phyloP scores from a whole-genome alignment of 2,329 filamentous ascomycete species.

The Beauveria medogensis region DNA sequence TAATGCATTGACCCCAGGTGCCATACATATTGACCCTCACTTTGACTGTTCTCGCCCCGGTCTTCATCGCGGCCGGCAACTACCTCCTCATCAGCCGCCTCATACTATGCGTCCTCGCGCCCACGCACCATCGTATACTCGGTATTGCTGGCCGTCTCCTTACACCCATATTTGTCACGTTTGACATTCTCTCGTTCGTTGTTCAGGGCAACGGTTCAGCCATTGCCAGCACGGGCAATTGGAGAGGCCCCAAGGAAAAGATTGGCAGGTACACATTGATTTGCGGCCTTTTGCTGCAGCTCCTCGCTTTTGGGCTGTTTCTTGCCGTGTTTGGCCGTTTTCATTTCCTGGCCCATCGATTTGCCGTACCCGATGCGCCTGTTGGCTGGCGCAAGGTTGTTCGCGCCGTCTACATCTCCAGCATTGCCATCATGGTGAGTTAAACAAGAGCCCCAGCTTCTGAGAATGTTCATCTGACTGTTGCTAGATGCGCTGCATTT shows the following conservation, averaged over 20 bases:
- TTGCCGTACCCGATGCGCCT: conserved; percentile 20
- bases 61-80: conserved; percentile 41
- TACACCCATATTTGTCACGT: conserved; percentile 37
- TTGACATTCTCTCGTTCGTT: conserved; percentile 36
- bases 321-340: conserved; percentile 32
- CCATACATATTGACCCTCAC: conserved; percentile 31
- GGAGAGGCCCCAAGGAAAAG: conserved; percentile 30
- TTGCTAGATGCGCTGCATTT: conserved; percentile 39
- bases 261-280: conserved; percentile 34
- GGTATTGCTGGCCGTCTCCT: conserved; percentile 29
- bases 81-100: conserved; percentile 44
- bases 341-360: conserved; percentile 22
- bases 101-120: conserved; percentile 29
- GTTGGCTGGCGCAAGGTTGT: conserved; percentile 31
- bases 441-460: rapidly evolving
- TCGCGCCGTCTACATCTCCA: conserved; percentile 34
- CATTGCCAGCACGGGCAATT: conserved; percentile 34
- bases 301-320: conserved; percentile 32
- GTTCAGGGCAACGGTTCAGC: conserved; percentile 37
- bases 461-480: not conserved
- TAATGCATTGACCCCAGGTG: conserved; percentile 14
- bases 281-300: conserved; percentile 32
- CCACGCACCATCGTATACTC: conserved; percentile 25
- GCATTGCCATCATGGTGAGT: conserved; percentile 36
- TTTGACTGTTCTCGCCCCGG: conserved; percentile 39